Conservation (phyloP, 164 flowering plant genomes). For the Warburgia ugandensis region DNA sequence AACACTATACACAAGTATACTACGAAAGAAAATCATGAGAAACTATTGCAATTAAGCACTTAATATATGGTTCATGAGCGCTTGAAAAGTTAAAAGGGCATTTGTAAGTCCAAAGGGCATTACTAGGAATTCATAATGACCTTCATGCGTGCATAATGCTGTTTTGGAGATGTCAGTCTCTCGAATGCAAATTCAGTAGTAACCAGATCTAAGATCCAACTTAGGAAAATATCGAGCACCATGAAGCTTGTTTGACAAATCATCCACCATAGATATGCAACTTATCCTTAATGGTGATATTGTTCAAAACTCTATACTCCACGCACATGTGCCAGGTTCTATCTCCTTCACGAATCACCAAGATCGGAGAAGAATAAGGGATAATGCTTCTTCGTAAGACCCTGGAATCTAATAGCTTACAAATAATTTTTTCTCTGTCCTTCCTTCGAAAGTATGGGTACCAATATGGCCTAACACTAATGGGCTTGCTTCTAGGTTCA, state of each 20-base stretch:
- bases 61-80: neutral
- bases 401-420: neutral
- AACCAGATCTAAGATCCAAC: neutral
- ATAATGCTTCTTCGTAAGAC: neutral
- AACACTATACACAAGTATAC: neutral
- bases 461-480: neutral
- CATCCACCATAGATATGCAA: neutral
- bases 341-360: neutral
- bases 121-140: neutral
- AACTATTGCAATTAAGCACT: neutral
- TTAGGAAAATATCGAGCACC: neutral
- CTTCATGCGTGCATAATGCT: neutral
- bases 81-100: neutral
- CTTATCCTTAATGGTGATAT: neutral
- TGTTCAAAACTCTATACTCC: neutral
- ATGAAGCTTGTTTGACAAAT: neutral
- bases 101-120: neutral
- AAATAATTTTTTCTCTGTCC: neutral
- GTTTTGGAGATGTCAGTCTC: neutral
- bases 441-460: neutral
- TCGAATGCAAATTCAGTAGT: neutral
- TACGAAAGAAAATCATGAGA: neutral
- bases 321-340: neutral
- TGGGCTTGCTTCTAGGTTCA: neutral
- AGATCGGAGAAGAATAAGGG: neutral